Evolutionary conservation across 768 basidiomycete species (phyloP).

Genomic region (Chlorophyllum brunneum): DNA sequence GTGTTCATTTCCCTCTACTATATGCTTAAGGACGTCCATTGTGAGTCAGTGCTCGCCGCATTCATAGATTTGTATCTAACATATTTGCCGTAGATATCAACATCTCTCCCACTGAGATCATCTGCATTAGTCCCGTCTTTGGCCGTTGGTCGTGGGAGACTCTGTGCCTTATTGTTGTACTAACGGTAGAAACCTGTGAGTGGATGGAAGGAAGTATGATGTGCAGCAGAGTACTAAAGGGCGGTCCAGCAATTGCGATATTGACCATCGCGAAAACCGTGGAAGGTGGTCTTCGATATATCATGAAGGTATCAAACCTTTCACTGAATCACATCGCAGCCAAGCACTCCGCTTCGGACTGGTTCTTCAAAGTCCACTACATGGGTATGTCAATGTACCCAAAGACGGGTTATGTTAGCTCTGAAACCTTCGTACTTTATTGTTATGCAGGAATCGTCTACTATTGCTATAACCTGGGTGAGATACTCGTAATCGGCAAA

Average conservation of each 20-base stretch:
- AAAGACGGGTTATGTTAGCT: too few relatives aligned
- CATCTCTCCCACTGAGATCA: neutral
- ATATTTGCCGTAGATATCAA: neutral
- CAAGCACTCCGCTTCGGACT: neutral
- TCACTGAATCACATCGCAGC: neutral
- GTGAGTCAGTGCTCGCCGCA: neutral
- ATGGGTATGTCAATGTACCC: neutral
- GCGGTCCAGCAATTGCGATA: neutral
- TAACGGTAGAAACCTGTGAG: neutral
- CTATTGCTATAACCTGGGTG: neutral
- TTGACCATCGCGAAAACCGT: constrained; percentile 2
- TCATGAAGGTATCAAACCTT: neutral
- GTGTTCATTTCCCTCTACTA: neutral
- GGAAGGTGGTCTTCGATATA: neutral
- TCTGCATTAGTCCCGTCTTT: neutral
- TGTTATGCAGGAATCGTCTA: neutral
- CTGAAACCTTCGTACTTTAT: neutral
- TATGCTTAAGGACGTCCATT: neutral
- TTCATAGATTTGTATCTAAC: too few relatives aligned
- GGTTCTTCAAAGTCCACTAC: constrained; percentile 6
- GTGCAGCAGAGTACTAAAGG: too few relatives aligned
- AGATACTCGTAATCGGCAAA: neutral
- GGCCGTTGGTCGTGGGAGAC: neutral
- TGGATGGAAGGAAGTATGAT: neutral
- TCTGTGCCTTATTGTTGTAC: neutral